Base-by-base conservation (phyloP, 495 filamentous ascomycete genomes). In the Sporormia fimetaria region DNA sequence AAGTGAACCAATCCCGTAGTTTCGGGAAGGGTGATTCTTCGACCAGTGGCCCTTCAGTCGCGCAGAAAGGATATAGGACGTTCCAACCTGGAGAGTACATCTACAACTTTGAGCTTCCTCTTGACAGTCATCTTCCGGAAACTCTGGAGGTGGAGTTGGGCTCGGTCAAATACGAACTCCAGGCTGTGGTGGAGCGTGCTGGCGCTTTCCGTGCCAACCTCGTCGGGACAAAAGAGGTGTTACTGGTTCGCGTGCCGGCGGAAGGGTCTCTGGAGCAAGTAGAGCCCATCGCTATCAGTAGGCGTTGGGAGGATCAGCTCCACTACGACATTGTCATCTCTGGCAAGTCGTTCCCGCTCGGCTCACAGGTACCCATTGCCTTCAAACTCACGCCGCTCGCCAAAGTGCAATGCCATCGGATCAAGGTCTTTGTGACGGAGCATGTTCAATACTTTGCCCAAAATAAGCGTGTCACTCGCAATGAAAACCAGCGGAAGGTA, bases 241-340 rank as follows among this genome's bases (percentile, higher is more conserved):
- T 72, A 3, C 73, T 98, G 30, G 82, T 98, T 20, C 79, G 90
- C 11, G 78, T 88, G 1, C 90, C 90, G 0, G 78, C 88, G 12
- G 86, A 96, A 64, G 74, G 87, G 33, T 96, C 88, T 3, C 65
- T 96, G 34, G 92, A 98, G 56, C 83, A 86, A 60, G 76, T 87
- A 18, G 90, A 98, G 56, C 90, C 90, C 10, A 98, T 98, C 59
- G 88, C 88, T 15, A 96, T 98, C 53, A 94, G 83, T 37, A 70
- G 90, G 17, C 87, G 86, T 40, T 98, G 90, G 90, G 90, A 98
- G 54, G 92, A 98, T 54, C 90, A 98, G 55, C 71, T 98, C 22
- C 87, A 95, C 54, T 98, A 98, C 61, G 90, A 98, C 52, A 98
- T 98, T 44, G 83, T 96, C 52, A 94, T 98, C 45, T 95, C 88